Conservation (phyloP, 78 protist genomes). For the Polysphondylium violaceum region DNA sequence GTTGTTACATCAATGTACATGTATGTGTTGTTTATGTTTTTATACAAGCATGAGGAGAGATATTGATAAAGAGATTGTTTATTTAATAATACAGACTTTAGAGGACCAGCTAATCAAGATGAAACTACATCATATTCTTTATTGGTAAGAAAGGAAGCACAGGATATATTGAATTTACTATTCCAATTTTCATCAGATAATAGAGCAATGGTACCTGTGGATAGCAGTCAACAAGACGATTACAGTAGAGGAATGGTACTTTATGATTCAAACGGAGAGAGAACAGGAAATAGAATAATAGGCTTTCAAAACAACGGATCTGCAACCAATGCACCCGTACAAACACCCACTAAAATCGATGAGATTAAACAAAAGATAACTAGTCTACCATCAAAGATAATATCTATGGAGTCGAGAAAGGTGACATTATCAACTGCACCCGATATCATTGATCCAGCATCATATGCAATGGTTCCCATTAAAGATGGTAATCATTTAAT, state of each 20-base stretch:
- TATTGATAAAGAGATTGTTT: too few relatives aligned
- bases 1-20: constrained; percentile 15
- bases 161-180: constrained; percentile 39
- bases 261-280: too few relatives aligned
- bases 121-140: not conserved
- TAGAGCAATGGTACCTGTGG: constrained; percentile 16
- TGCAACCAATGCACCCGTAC: constrained; percentile 61
- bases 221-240: too few relatives aligned
- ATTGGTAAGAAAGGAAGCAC: constrained; percentile 36
- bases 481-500: constrained; percentile 46
- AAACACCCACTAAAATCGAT: constrained; percentile 31
- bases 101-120: not conserved
- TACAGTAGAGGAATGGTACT: too few relatives aligned
- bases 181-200: constrained; percentile 17
- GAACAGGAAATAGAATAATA: too few relatives aligned
- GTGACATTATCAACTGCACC: not conserved
- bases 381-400: not conserved
- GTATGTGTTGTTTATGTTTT: not conserved
- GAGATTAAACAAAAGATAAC: constrained; percentile 25
- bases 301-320: too few relatives aligned
- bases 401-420: not conserved
- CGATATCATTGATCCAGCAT: not conserved
- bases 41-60: not conserved
- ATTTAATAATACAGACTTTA: not conserved
- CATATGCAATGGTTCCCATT: constrained; percentile 14